phyloP scores from a whole-genome alignment of 352 stramenopile species.

The Thraustochytrium sp. region DNA sequence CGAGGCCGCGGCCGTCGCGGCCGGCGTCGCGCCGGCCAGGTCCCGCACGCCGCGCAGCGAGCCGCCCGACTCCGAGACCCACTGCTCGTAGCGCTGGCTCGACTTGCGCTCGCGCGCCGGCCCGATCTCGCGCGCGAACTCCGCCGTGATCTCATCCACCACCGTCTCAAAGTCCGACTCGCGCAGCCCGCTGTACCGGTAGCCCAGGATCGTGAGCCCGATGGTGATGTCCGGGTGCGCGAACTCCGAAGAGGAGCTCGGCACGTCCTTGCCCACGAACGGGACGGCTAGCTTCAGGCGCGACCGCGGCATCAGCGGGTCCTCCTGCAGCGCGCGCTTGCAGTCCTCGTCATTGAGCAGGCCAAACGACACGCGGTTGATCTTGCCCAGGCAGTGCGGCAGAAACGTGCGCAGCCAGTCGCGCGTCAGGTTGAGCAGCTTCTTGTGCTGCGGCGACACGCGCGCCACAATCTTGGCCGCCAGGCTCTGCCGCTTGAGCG shows the following conservation, averaged over 20 bases:
- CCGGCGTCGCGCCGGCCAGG: not conserved
- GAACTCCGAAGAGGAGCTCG: conserved; percentile 80
- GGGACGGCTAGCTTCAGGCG: conserved; percentile 74
- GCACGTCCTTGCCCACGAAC: conserved; percentile 85
- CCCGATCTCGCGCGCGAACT: conserved; percentile 47
- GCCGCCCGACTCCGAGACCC: conserved; percentile 32
- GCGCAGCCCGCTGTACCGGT: conserved; percentile 62
- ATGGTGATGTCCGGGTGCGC: conserved; percentile 82
- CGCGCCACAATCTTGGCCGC: conserved; percentile 47
- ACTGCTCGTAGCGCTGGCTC: conserved; percentile 46
- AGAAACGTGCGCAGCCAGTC: conserved; percentile 81
- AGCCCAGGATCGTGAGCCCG: conserved; percentile 77
- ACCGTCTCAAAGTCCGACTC: conserved; percentile 45
- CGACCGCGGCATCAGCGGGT: conserved; percentile 63
- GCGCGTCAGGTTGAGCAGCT: conserved; percentile 74
- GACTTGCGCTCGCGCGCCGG: conserved; percentile 45
- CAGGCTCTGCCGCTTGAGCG: conserved; percentile 40
- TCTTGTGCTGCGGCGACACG: conserved; percentile 53
- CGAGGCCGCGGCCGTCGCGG: not conserved
- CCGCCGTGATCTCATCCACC: conserved; percentile 42
- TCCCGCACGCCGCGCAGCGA: conserved; percentile 9
- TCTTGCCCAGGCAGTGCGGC: conserved; percentile 78
- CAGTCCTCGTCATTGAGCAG: conserved; percentile 66
- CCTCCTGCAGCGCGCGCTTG: conserved; percentile 50
- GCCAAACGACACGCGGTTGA: conserved; percentile 84